These are phyloP conservation scores for Dactylellina drechsleri DNA, from an alignment of 2,329 filamentous ascomycete genomes.

Conservation along the genomic window DNA sequence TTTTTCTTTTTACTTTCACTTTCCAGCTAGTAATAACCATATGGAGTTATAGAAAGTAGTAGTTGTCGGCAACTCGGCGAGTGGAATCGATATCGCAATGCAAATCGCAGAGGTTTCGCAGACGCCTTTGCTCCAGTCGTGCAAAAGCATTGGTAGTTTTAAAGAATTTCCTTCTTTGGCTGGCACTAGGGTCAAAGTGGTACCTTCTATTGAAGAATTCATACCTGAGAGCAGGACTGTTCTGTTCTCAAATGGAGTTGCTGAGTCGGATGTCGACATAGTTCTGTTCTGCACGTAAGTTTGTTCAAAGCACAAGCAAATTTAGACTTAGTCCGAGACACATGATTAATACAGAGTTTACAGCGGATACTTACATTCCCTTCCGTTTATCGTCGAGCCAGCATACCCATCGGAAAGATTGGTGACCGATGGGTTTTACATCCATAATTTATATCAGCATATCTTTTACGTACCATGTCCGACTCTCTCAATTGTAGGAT, in stretches of 20 bases:
- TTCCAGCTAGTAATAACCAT: neutral
- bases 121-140: constrained; percentile 73
- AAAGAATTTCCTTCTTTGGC: constrained; percentile 60
- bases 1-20: neutral
- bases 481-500: constrained; percentile 78
- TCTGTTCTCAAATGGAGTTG: constrained; percentile 72
- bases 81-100: constrained; percentile 81
- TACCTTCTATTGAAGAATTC: constrained; percentile 68
- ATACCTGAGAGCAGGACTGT: constrained; percentile 69
- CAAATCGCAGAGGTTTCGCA: constrained; percentile 75
- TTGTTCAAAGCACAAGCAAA: neutral
- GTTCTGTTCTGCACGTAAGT: constrained; percentile 79
- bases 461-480: constrained; percentile 79
- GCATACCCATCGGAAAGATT: constrained; percentile 65
- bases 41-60: constrained; percentile 70
- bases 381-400: constrained; percentile 72
- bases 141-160: constrained; percentile 64
- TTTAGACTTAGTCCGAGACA: neutral
- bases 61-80: constrained; percentile 84
- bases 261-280: constrained; percentile 76
- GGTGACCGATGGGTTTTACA: constrained; percentile 74
- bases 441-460: constrained; percentile 80
- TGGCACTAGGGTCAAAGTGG: constrained; percentile 68
- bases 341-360: neutral
- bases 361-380: constrained; percentile 81